Evolutionary conservation across 1,139 yeast species (phyloP).

Genomic region (Debaryomyces nepalensis): DNA sequence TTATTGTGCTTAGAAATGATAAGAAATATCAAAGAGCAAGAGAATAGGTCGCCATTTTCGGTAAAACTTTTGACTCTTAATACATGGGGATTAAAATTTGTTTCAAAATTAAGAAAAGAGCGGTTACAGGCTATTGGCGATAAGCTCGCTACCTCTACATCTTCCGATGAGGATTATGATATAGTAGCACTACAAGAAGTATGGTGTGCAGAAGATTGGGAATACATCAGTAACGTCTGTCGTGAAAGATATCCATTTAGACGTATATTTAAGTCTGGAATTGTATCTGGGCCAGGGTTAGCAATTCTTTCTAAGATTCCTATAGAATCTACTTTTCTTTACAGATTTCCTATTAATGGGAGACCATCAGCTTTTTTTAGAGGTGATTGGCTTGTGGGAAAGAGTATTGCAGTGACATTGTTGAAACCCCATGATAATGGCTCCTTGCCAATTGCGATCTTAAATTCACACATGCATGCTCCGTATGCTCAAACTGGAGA

Average conservation of each 20-base stretch:
- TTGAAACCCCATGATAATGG: constrained; percentile 54
- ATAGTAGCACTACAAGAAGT: constrained; percentile 90
- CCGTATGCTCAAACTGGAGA: constrained; percentile 86
- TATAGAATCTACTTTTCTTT: constrained; percentile 74
- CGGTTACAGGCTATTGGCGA: constrained; percentile 79
- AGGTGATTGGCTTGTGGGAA: constrained; percentile 98
- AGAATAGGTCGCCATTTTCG: constrained; percentile 5
- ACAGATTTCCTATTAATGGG: constrained; percentile 90
- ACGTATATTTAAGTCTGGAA: constrained; percentile 79
- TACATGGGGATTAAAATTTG: constrained; percentile 89
- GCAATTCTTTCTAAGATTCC: constrained; percentile 86
- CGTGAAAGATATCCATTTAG: constrained; percentile 59
- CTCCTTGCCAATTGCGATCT: constrained; percentile 66
- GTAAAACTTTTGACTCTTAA: constrained; percentile 67
- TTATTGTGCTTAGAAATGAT: not conserved
- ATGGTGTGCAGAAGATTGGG: constrained; percentile 90
- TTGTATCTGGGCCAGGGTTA: constrained; percentile 90
- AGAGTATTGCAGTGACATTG: constrained; percentile 78
- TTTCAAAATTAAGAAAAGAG: constrained; percentile 67
- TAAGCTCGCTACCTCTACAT: constrained; percentile 49
- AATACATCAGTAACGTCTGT: constrained; percentile 55
- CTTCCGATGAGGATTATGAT: constrained; percentile 61
- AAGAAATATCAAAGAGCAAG: not conserved
- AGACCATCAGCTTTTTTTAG: constrained; percentile 90
- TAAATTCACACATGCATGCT: constrained; percentile 97